Evolutionary conservation across 2,329 filamentous ascomycete species (phyloP).

Genomic region (Phaeosphaeriaceae sp.): DNA sequence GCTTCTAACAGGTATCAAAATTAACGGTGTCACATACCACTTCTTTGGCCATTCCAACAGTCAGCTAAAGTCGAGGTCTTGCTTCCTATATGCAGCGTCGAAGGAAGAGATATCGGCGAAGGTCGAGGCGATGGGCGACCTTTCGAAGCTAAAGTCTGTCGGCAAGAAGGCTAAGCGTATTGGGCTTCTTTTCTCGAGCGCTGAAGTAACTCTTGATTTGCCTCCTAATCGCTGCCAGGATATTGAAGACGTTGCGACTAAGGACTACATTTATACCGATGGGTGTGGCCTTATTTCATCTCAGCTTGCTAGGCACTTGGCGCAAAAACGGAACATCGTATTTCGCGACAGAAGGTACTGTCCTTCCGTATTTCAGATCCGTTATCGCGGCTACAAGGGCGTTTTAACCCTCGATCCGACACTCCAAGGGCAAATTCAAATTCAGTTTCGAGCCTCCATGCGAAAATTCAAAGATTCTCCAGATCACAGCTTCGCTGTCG

Average conservation of each 20-base stretch:
- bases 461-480: slow-evolving; percentile 50
- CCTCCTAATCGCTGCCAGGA: slow-evolving; percentile 47
- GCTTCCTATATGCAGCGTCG: slow-evolving; percentile 47
- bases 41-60: slow-evolving; percentile 56
- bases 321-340: slow-evolving; percentile 39
- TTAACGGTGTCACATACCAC: slow-evolving; percentile 49
- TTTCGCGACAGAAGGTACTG: slow-evolving; percentile 48
- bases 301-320: slow-evolving; percentile 42
- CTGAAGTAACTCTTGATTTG: slow-evolving; percentile 41
- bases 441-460: slow-evolving; percentile 49
- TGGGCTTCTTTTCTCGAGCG: slow-evolving; percentile 51
- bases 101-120: slow-evolving; percentile 42
- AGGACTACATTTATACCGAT: slow-evolving; percentile 52
- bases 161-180: slow-evolving; percentile 54
- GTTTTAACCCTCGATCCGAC: slow-evolving; percentile 50
- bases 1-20: slow-evolving; percentile 41
- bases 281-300: slow-evolving; percentile 50
- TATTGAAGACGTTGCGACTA: slow-evolving; percentile 46
- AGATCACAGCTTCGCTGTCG: slow-evolving; percentile 48
- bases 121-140: slow-evolving; percentile 49
- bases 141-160: slow-evolving; percentile 52
- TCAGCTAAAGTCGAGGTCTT: slow-evolving; percentile 52
- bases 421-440: slow-evolving; percentile 32
- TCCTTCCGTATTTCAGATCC: slow-evolving; percentile 52
- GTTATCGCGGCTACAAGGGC: slow-evolving; percentile 54